Evolutionary conservation across 257 asterid genomes (phyloP).

Genomic region (Fraxinus quadrangulata): DNA sequence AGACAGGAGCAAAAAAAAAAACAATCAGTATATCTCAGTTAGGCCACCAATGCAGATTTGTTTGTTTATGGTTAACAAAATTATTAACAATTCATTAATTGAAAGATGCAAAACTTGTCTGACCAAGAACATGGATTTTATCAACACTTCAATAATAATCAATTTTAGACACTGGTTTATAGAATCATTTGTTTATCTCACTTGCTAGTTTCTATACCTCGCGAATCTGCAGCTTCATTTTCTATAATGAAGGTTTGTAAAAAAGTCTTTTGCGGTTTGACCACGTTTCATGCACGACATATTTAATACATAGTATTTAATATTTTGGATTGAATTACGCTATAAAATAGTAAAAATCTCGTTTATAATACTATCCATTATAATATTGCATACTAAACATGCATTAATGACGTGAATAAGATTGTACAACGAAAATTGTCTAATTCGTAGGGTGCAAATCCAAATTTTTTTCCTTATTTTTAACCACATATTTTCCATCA

Average conservation of each 20-base stretch:
- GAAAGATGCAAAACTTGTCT: conserved; percentile 21
- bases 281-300: not conserved
- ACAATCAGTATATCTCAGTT: conserved; percentile 48
- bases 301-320: too few relatives aligned
- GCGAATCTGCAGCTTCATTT: not conserved
- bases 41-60: conserved; percentile 37
- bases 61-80: conserved; percentile 34
- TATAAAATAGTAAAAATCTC: too few relatives aligned
- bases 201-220: not conserved
- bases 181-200: conserved; percentile 21
- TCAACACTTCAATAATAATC: conserved; percentile 26
- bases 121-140: conserved; percentile 44
- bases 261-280: not conserved
- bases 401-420: too few relatives aligned
- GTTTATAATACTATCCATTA: too few relatives aligned
- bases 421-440: too few relatives aligned
- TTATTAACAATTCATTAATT: conserved; percentile 18
- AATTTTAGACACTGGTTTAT: not conserved
- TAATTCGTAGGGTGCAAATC: too few relatives aligned
- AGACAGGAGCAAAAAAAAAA: conserved; percentile 25
- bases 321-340: too few relatives aligned
- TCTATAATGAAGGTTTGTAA: not conserved
- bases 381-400: too few relatives aligned
- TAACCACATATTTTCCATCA: too few relatives aligned
- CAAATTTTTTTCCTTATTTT: too few relatives aligned